Evolutionary conservation across 2,329 filamentous ascomycete species (phyloP).

Genomic region (Diplodia mutila): DNA sequence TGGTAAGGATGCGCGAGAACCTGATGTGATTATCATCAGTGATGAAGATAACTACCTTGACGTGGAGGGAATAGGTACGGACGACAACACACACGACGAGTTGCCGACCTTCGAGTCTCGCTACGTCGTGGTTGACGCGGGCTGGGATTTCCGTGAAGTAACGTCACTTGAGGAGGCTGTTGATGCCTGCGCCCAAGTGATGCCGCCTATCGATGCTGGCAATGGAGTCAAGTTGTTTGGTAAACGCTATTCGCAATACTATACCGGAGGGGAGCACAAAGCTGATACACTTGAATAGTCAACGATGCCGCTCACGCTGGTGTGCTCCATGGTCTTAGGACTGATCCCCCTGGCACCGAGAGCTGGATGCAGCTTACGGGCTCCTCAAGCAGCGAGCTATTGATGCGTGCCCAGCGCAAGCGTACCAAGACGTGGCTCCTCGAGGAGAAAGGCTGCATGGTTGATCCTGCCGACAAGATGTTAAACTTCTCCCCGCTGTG

Average conservation of each 20-base stretch:
- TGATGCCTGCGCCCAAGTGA: background rate
- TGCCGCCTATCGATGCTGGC: constrained; percentile 27
- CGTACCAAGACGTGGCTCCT: background rate
- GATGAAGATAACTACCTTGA: background rate
- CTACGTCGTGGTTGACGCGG: constrained; percentile 15
- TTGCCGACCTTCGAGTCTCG: background rate
- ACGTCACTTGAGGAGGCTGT: background rate
- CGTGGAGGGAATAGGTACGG: background rate
- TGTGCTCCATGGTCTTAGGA: background rate
- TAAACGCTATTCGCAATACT: background rate
- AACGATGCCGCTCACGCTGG: background rate
- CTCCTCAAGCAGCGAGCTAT: background rate
- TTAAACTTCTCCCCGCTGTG: constrained; percentile 20
- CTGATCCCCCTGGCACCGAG: background rate
- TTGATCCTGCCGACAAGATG: background rate
- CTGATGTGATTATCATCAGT: background rate
- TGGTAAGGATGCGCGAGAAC: background rate
- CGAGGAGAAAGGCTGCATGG: background rate
- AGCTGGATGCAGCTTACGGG: background rate
- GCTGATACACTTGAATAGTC: background rate
- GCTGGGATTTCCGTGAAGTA: constrained; percentile 17
- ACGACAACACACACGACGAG: background rate
- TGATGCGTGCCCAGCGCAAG: background rate
- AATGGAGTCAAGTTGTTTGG: constrained; percentile 27
- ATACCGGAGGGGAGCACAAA: too few species aligned